Percentiles rank a stretch among this genome's conserved stretches.
These are phyloP conservation scores for Eucalyptus leucophloia DNA, from an alignment of 345 rosid genomes.

Conservation along the genomic window DNA sequence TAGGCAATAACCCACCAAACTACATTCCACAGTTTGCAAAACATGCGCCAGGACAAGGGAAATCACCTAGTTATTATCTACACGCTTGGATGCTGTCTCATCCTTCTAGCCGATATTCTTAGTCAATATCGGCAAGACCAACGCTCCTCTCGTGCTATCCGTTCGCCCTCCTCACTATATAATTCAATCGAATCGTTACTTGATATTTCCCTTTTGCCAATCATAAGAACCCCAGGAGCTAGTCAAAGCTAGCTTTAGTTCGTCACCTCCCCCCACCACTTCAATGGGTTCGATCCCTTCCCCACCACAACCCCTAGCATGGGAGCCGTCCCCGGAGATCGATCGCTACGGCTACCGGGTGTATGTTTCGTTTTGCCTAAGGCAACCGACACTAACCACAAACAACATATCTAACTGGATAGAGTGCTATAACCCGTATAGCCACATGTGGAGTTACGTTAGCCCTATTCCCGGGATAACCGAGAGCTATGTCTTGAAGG, in stretches of 20 bases:
- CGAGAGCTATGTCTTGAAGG: conserved; percentile 26
- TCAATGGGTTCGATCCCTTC: conserved; percentile 22
- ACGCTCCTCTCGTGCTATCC: neutral
- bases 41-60: neutral
- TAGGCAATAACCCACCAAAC: neutral
- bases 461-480: conserved; percentile 8
- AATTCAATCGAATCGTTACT: neutral
- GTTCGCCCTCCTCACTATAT: neutral
- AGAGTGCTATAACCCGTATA: conserved; percentile 18
- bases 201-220: neutral
- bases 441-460: conserved; percentile 22
- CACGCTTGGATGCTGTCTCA: neutral
- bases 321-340: neutral
- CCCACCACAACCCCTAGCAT: neutral
- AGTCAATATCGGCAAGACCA: neutral
- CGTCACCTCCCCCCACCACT: neutral
- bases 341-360: neutral
- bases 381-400: neutral
- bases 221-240: neutral
- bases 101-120: neutral
- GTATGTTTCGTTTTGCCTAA: conserved; percentile 16
- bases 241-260: neutral
- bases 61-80: neutral
- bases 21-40: too few species aligned
- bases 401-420: conserved; percentile 21